Percentiles rank a stretch among this genome's conserved stretches.
Conservation (phyloP, 352 stramenopile species). For the Globisporangium spinosum region DNA sequence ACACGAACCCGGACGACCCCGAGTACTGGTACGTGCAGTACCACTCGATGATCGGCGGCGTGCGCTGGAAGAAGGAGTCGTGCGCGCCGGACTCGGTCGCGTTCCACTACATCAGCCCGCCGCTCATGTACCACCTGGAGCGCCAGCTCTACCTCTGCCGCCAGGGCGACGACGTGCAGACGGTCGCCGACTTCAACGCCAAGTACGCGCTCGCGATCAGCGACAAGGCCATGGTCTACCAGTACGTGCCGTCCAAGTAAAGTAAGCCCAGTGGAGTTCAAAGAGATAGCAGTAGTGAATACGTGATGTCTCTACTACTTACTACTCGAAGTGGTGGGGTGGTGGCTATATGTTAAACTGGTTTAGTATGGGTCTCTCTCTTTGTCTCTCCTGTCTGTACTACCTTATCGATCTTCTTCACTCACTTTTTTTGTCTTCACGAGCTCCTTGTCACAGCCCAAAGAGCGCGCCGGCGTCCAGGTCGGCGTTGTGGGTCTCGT, state of each 20-base stretch:
- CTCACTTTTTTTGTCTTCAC: not conserved
- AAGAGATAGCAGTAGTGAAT: no score
- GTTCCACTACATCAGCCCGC: conserved; percentile 72
- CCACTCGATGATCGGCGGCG: conserved; percentile 62
- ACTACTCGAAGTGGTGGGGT: no score
- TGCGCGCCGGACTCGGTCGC: conserved; percentile 64
- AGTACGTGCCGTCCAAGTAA: conserved; percentile 25
- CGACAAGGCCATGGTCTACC: conserved; percentile 41
- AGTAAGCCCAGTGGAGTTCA: conserved; percentile 6
- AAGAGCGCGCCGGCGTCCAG: conserved; percentile 55
- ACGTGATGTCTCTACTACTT: no score
- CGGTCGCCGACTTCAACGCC: conserved; percentile 51
- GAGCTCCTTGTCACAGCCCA: conserved; percentile 20
- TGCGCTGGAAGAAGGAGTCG: conserved; percentile 44
- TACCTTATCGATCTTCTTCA: not conserved
- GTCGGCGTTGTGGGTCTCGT: conserved; percentile 46
- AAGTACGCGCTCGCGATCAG: conserved; percentile 49
- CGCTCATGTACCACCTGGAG: conserved; percentile 80
- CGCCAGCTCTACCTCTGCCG: conserved; percentile 69
- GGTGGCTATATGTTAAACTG: no score
- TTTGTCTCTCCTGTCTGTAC: not conserved
- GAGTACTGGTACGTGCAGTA: conserved; percentile 77
- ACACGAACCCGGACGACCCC: conserved; percentile 40
- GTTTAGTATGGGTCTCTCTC: not conserved
- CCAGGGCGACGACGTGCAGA: conserved; percentile 34